Evolutionary conservation across 23 red algal genomes (phyloP), one percentile per base, ranked within the genome.

Genomic region (Cyanidiococcus yangmingshanensis): DNA sequence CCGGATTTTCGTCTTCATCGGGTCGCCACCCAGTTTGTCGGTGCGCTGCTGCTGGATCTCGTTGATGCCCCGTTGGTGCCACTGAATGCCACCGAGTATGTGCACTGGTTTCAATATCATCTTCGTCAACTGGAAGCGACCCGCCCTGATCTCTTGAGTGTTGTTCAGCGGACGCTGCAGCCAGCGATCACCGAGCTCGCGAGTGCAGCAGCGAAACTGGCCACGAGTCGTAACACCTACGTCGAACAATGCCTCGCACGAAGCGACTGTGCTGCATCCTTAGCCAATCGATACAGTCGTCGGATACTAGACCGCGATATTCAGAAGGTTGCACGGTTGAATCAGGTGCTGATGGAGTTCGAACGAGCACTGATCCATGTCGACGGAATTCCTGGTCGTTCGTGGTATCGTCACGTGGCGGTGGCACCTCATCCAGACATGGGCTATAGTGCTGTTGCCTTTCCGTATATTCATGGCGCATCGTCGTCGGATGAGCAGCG

Each of bases 91-190:
- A 71, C n/a, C 7, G 63, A 71, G 16, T 71, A 71, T 30, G 21
- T 29, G 27, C n/a, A 71, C n/a, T 71, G 63, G 63, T 32, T 71
- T 12, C 63, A 29, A 2, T 71, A 71, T 71, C 63, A 71, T 25
- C 21, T 71, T 12, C 63, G 32, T 12, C 63, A 27, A 29, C 32
- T 25, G 27, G n/a, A 71, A 29, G 7, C n/a, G 7, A 25, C 3
- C 21, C n/a, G n/a, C n/a, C 63, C 63, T 3, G 63, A 35, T 29
- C n/a, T 32, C 7, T 30, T 71, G 12, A 35, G 21, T 25, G 63
- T 32, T 7, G 63, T 71, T 12, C 63, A 71, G 32, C 63, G 32
- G 63, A 7, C 7, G 27, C n/a, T 71, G 63, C 63, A 35, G 63
- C 63, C 63, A 35, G 63, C 63, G 63, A 32, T 71, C 16, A 29